phyloP scores from a whole-genome alignment of 768 basidiomycete species.

The Panaeolus cyanescens region DNA sequence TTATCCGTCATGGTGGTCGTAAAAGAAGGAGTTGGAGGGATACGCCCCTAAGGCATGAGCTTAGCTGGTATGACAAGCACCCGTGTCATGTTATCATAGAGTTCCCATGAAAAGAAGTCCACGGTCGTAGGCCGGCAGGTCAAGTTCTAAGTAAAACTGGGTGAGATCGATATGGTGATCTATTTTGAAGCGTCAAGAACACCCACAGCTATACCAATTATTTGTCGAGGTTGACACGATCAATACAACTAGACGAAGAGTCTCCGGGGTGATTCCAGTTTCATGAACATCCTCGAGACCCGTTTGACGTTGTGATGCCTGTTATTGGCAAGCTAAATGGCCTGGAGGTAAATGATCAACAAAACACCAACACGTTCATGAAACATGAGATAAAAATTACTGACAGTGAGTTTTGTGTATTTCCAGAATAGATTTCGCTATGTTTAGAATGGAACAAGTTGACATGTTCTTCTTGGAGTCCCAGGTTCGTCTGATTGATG shows the following conservation, averaged over 20 bases:
- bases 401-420: not conserved
- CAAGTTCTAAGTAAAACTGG: not conserved
- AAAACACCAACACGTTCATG: not conserved
- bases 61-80: not conserved
- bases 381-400: not conserved
- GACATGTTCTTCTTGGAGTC: slow-evolving; percentile 2
- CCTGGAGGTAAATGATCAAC: not conserved
- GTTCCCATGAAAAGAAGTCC: not conserved
- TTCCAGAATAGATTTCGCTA: not conserved
- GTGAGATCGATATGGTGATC: not conserved
- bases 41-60: not conserved
- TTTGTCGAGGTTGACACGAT: slow-evolving; percentile 1
- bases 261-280: not conserved
- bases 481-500: not conserved
- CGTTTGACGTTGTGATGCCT: not conserved
- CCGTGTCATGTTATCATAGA: not conserved
- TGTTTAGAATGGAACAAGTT: slow-evolving; percentile 2
- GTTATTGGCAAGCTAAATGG: not conserved
- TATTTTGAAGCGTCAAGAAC: not conserved
- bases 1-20: not conserved
- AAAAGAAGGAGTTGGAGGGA: not conserved
- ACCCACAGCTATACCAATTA: not conserved
- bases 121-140: not conserved
- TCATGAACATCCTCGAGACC: slow-evolving; percentile 1
- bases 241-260: not conserved